phyloP scores from a whole-genome alignment of 345 rosid genomes.

The Syzygium aromaticum region DNA sequence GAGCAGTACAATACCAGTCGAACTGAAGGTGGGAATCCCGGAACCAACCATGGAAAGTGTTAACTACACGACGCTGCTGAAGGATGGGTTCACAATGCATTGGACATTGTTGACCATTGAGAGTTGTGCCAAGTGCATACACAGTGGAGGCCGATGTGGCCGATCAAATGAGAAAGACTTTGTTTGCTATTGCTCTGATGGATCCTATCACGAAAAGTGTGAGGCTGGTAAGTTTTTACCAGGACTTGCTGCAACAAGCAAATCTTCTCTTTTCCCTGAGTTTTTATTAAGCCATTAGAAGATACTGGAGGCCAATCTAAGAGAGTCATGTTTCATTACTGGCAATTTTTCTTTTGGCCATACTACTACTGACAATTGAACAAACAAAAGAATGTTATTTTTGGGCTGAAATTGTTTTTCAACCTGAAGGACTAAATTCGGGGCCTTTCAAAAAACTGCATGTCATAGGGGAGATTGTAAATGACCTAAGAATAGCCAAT shows the following conservation, averaged over 20 bases:
- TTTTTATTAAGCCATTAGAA: too few species aligned
- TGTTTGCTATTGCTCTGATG: slow-evolving; percentile 14
- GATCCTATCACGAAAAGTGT: slow-evolving; percentile 6
- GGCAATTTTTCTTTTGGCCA: too few species aligned
- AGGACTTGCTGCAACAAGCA: background rate
- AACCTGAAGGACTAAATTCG: too few species aligned
- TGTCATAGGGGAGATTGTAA: too few species aligned
- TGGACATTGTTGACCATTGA: background rate
- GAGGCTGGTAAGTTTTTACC: slow-evolving; percentile 10
- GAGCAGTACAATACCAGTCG: background rate
- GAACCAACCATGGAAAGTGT: background rate
- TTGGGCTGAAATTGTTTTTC: too few species aligned
- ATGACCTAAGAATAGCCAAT: too few species aligned
- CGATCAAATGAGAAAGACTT: background rate
- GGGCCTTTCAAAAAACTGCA: too few species aligned
- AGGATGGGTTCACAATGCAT: slow-evolving; percentile 5
- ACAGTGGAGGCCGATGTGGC: slow-evolving; percentile 24
- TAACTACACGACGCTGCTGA: background rate
- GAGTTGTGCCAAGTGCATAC: slow-evolving; percentile 1
- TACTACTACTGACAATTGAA: too few species aligned
- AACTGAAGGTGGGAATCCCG: background rate
- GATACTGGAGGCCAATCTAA: too few species aligned
- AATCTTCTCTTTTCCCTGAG: too few species aligned
- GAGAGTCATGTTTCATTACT: too few species aligned
- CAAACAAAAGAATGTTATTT: too few species aligned